Conservation (phyloP, 2,329 filamentous ascomycete species). For the Botryosphaeria dothidea region DNA sequence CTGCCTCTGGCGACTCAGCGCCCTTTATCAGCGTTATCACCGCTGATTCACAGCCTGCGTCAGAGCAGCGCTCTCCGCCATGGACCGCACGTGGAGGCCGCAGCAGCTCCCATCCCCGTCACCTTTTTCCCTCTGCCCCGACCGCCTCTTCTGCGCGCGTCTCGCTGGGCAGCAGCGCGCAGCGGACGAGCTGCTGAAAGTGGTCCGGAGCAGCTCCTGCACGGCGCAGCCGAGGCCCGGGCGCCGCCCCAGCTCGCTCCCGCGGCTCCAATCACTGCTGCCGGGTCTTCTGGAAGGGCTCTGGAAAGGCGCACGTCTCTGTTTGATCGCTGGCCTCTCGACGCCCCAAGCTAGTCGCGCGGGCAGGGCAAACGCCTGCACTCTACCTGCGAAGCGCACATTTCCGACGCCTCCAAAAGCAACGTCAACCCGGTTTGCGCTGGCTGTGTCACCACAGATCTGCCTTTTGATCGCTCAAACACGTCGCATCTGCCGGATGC, state of each 20-base stretch:
- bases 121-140: not conserved
- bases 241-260: not conserved
- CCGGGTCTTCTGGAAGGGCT: constrained; percentile 29
- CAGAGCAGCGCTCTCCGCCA: constrained; percentile 18
- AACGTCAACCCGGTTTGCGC: constrained; percentile 17
- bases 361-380: constrained; percentile 5
- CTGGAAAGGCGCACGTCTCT: constrained; percentile 26
- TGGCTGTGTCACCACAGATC: constrained; percentile 9
- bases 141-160: not conserved
- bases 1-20: constrained; percentile 20
- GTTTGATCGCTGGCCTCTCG: constrained; percentile 29
- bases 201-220: not conserved
- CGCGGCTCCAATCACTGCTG: constrained; percentile 6
- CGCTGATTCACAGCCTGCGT: constrained; percentile 12
- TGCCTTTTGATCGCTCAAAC: constrained; percentile 18
- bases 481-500: constrained; percentile 19
- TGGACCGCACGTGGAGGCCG: constrained; percentile 8
- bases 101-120: not conserved
- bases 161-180: constrained; percentile 5
- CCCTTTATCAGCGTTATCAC: constrained; percentile 26
- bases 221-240: constrained; percentile 5
- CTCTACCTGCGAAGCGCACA: constrained; percentile 11
- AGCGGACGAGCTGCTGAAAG: not conserved
- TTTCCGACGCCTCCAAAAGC: constrained; percentile 12
- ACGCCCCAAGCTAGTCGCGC: not conserved